Evolutionary conservation across 2,329 filamentous ascomycete species (phyloP), one percentile per base, ranked within the genome.

Genomic region (Orbilia ellipsospora): DNA sequence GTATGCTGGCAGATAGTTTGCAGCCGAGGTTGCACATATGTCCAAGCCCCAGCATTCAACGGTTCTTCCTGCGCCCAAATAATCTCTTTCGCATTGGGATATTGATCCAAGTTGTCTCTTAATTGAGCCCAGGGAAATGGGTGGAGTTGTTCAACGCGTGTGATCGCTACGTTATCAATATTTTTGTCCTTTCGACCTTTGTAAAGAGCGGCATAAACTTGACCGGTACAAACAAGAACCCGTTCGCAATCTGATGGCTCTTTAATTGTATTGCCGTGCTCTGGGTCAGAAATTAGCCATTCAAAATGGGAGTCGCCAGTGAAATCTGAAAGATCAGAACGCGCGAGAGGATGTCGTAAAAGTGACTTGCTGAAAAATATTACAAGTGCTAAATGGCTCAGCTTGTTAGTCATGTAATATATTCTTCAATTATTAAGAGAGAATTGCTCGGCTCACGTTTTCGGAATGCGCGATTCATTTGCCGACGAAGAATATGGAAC

Each of bases 341-440:
- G 93, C 55, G 94, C 92, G 70, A 98, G 84, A 59, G 95, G 95
- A 84, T 99, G 95, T 81, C 95, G 93, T 79, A 99, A 90, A 57
- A 99, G 88, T 77, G 92, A 91, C 86, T 99, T 99, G 80, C 93
- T 97, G 88, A 99, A 99, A 90, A 99, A 99, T 80, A 97, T 90
- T 81, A 98, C 87, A 68, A 99, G 89, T 80, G 95, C 92, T 94
- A 51, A 31, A 16, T 7, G 42, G 76, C 82, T 75, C 81, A 68
- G 56, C 66, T 55, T 6, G 45, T 72, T 44, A 73, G 52, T 44
- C 4, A 18, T 23, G 4, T 66, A 26, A 8, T 20, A 40, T 40
- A 65, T 1, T 20, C 59, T 54, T 75, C 2, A 23, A 52, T 16
- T 36, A 36, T 6, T 10, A 1, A 7, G 31, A 1, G 31, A 10